Evolutionary conservation across 2,329 filamentous ascomycete genomes (phyloP), one percentile per base, ranked within the genome.

Genomic region (Colletotrichum acutatum): DNA sequence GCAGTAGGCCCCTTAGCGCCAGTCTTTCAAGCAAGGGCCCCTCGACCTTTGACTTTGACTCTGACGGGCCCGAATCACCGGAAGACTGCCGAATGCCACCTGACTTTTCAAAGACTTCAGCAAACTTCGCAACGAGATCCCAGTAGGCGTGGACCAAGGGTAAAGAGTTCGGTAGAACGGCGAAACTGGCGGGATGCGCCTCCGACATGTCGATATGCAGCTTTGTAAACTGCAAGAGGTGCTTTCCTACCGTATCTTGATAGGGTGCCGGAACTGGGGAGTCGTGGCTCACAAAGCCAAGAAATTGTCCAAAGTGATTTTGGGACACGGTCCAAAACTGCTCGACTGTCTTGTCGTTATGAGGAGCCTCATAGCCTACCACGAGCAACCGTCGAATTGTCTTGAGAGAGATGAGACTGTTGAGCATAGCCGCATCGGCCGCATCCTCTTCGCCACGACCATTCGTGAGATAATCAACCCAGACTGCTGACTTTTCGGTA

Each of bases 181-280:
- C 91, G 81, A 98, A 98, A 67, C 95, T 94, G 4, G 93, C 92
- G 1, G 95, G 91, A 80, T 98, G 95, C 5, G 87, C 84, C 62
- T 90, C 90, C 1, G 94, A 91, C 92, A 98, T 96, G 68, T 95
- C 92, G 52, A 97, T 88, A 80, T 98, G 97, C 3, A 99, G 86
- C 82, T 98, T 99, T 4, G 95, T 92, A 62, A 98, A 92, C 79
- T 98, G 95, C 54, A 98, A 84, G 2, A 98, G 86, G 79, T 98
- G 95, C 79, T 95, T 97, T 76, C 94, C 93, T n/a, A 97, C 85
- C 28, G 93, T 79, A 46, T 88, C 89, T 71, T 90, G 89, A 28
- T 91, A 88, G 4, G 84, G 82, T 4, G 86, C 81, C 1, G 92
- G 83, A 3, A 89, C 81, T 6, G 85, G 83, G n/a, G 87, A 87